Evolutionary conservation across 208 protist species (phyloP).

Genomic region (Trypanosoma congolense): DNA sequence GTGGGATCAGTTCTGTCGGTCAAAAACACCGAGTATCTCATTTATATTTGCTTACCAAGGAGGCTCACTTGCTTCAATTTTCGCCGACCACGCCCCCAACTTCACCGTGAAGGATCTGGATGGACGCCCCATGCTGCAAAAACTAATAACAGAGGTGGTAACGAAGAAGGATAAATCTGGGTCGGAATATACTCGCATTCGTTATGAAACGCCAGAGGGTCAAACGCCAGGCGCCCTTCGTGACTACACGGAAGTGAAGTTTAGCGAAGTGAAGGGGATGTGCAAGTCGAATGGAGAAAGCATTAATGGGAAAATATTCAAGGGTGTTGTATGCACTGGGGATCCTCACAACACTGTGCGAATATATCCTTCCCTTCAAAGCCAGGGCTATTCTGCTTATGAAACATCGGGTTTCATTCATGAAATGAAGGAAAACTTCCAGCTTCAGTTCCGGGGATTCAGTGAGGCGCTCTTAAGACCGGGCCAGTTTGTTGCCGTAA

Average conservation of each 20-base stretch:
- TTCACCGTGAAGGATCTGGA: conserved; percentile 83
- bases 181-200: conserved; percentile 62
- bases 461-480: conserved; percentile 47
- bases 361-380: conserved; percentile 79
- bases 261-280: conserved; percentile 76
- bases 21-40: conserved; percentile 50
- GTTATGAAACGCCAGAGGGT: conserved; percentile 81
- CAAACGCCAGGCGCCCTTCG: conserved; percentile 74
- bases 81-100: conserved; percentile 68
- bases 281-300: conserved; percentile 51
- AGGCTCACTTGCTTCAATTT: conserved; percentile 69
- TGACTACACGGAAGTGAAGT: conserved; percentile 84
- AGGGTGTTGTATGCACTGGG: conserved; percentile 67
- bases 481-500: conserved; percentile 66
- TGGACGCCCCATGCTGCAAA: conserved; percentile 74
- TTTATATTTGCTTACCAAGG: conserved; percentile 74
- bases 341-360: conserved; percentile 79
- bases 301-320: conserved; percentile 57
- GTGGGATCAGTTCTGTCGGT: conserved; percentile 79
- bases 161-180: conserved; percentile 56
- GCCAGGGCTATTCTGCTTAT: conserved; percentile 64
- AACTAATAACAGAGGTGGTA: conserved; percentile 61
- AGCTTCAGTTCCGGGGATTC: conserved; percentile 57
- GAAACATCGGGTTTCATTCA: conserved; percentile 82
- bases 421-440: conserved; percentile 67